Base-by-base conservation (phyloP, 345 rosid species). In the Hibiscus mutabilis region DNA sequence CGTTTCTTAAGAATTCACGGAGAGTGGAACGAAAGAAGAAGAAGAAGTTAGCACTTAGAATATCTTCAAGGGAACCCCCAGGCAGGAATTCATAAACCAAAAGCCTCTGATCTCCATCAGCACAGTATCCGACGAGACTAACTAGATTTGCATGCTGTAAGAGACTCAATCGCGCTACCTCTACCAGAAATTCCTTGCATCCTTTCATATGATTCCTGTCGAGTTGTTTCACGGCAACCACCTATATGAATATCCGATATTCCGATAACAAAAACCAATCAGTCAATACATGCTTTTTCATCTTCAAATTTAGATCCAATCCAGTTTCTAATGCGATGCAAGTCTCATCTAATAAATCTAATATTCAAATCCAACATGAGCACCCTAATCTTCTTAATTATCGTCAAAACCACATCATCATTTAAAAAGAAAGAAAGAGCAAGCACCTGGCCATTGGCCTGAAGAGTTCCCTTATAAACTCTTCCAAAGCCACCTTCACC, bases 41-140 rank as follows among this genome's bases (percentile, higher is more conserved):
- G 7, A 18, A 46, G 3, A 47, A 49, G 14, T 52, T 52, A 3
- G 25, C 40, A 86, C 88, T 86, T 12, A 84, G 74, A 71, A 68
- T 79, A 46, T 83, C 73, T 22, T 77, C 79, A 19, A 86, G 6
- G 7, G 84, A 78, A 21, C 85, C 85, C 6, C 73, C 79, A 3
- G 80, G 9, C 66, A 86, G 68, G 70, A 44, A 83, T 19, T 84
- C 86, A 63, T 81, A 79, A 3, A 86, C 88, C 75, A 86, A 66
- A 57, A 86, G 80, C 79, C 86, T 84, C 66, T 84, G 88, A 64
- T 86, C 91, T 25, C 91, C 91, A 72, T 84, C 88, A 6, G 85
- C 85, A 33, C 91, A 84, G 58, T 86, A 86, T 25, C 91, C 91
- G 19, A 84, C 27, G 42, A 86, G 76, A 66, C 71, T 79, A 29